Percentiles rank a stretch among this genome's conserved stretches.
These are phyloP conservation scores for Leptosphaerulina australis DNA, from an alignment of 2,329 filamentous ascomycete species.

Conservation along the genomic window DNA sequence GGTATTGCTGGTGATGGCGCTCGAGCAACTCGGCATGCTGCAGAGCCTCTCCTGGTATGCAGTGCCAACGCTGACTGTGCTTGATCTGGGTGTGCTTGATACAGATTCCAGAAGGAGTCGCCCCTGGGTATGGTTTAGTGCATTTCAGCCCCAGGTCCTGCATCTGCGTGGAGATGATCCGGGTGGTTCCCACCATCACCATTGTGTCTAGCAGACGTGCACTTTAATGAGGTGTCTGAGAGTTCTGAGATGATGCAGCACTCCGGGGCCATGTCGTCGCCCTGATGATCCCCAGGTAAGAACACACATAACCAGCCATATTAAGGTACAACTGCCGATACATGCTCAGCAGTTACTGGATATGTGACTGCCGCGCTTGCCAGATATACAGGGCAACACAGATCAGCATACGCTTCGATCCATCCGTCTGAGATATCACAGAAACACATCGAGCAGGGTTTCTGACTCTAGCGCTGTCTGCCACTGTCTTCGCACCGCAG, in stretches of 20 bases:
- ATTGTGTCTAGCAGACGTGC: slow-evolving; percentile 6
- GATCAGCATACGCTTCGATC: slow-evolving; percentile 11
- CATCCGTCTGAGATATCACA: slow-evolving; percentile 10
- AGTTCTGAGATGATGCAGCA: slow-evolving; percentile 4
- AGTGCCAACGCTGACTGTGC: slow-evolving; percentile 1
- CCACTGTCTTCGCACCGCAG: slow-evolving; percentile 7
- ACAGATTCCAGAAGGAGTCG: slow-evolving; percentile 12
- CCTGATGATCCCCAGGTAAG: slow-evolving; percentile 8
- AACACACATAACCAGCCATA: not conserved
- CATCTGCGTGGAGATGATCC: slow-evolving; percentile 13
- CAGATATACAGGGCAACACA: slow-evolving; percentile 10
- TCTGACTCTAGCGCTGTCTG: slow-evolving; percentile 17
- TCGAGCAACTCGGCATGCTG: slow-evolving; percentile 14
- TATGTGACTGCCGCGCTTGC: slow-evolving; percentile 11
- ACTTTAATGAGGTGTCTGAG: slow-evolving; percentile 19
- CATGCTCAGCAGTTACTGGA: not conserved
- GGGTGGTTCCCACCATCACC: slow-evolving; percentile 3
- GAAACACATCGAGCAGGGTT: slow-evolving; percentile 14
- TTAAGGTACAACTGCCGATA: not conserved
- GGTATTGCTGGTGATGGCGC: slow-evolving; percentile 13
- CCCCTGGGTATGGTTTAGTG: slow-evolving; percentile 8
- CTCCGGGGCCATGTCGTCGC: slow-evolving; percentile 17
- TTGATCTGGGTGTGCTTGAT: slow-evolving; percentile 3
- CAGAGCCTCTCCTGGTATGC: slow-evolving; percentile 8
- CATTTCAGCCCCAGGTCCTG: slow-evolving; percentile 14